Evolutionary conservation across 2,329 filamentous ascomycete species (phyloP), one percentile per base, ranked within the genome.

Genomic region (Fusarium irregulare): DNA sequence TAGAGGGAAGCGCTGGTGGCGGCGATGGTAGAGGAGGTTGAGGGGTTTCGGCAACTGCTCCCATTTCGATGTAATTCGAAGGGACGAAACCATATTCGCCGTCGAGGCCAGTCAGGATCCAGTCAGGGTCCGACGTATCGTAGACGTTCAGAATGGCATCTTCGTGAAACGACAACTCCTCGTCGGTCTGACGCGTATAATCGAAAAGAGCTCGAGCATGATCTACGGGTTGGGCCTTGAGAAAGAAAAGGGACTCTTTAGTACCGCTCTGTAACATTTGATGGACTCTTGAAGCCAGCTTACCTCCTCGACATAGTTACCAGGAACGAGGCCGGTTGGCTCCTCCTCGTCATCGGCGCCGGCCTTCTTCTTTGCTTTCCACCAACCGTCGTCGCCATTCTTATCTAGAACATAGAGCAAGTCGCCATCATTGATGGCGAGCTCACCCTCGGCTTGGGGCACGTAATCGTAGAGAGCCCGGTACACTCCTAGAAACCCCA

Each of bases 131-230:
- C 7, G 93, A 92, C 12, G 87, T 91, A 80, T 99, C 96, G 81
- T 93, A 98, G 49, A 99, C 92, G 65, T 92, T 85, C 50, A 99
- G 86, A 46, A 89, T 82, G 42, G 92, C 90, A 78, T 97, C 94
- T 83, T 99, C 96, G 50, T 93, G 88, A 78, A 99, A 98, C 25
- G 95, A 98, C 12, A 99, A 86, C 81, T 99, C 96, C 81, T 99
- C 96, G 77, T 99, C 96, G 25, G 96, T 99, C 83, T 99, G 96
- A 75, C 95, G 89, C 53, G 93, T 93, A 80, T 99, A 99, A 80
- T 99, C 96, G 84, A 95, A 99, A n/a, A 98, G 88, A n/a, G 96
- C 93, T 79, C 92, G 94, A 51, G 95, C 96, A 72, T 91, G 86
- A 66, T 88, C 84, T 66, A 88, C 80, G 25, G 92, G 88, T 75